Base-by-base conservation (phyloP, 257 asterid species). In the Penstemon davidsonii region DNA sequence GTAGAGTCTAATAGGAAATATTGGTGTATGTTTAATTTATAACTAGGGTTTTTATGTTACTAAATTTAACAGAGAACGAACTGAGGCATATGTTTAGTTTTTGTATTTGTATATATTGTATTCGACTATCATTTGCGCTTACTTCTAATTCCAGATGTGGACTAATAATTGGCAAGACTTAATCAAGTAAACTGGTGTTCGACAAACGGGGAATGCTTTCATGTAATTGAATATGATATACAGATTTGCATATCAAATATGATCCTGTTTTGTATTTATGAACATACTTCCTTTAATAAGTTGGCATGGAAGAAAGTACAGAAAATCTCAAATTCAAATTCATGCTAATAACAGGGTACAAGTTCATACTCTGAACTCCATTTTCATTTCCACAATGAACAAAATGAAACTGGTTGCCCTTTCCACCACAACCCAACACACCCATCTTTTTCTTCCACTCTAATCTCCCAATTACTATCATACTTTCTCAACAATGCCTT, bases 361-460 rank as follows among this genome's bases (percentile, higher is more conserved):
- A 13, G 45, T 42, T 5, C 66, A 11, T 40, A 46, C 73, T 67
- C 56, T 38, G 55, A 39, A 19, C 60, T 84, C 89, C 61, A 72
- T 71, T 76, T 84, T 15, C 18, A 15, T 15, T 15, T 90, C 96
- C 96, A 90, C 61, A 84, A 50, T 1, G 97, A 88, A 66, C 86
- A 84, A 71, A 90, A 90, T 2, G 97, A 88, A 36, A 88, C 85
- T 1, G 92, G 80, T 70, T 86, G 94, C 13, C 96, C 97, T 76
- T 86, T 90, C 97, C 96, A 90, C 80, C 85, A 82, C 74, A 90
- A 51, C 13, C 83, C 85, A 11, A 86, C 81, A 61, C 88, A 84
- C 4, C 85, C 79, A 52, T 86, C 92, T 60, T 42, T 81, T 70
- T 88, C 95, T 4, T 86, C 96, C 62, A 73, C 80, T 62, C 77